Evolutionary conservation across 305 asterid species (phyloP).

Genomic region (Ilex paraguariensis): DNA sequence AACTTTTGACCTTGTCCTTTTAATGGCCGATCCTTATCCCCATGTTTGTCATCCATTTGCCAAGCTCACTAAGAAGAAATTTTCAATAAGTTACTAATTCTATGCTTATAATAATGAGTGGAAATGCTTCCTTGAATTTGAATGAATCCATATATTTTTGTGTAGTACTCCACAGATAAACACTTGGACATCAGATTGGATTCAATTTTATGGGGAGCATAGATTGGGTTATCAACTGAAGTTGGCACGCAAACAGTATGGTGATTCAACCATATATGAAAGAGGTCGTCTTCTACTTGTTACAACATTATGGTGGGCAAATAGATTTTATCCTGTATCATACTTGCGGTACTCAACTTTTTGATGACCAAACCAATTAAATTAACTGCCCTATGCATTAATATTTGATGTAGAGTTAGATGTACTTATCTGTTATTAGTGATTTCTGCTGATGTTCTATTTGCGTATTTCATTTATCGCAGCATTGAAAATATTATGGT

Average conservation of each 20-base stretch:
- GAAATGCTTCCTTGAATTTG: no score
- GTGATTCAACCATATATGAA: slow-evolving; percentile 80
- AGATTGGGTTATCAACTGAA: slow-evolving; percentile 88
- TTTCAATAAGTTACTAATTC: no score
- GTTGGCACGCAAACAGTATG: slow-evolving; percentile 65
- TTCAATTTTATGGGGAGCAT: slow-evolving; percentile 79
- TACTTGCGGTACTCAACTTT: background rate
- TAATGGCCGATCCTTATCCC: no score
- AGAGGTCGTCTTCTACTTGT: slow-evolving; percentile 41
- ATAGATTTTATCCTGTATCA: background rate
- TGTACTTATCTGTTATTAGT: background rate
- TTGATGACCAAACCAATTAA: no score
- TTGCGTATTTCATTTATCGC: no score
- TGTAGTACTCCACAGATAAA: slow-evolving; percentile 97
- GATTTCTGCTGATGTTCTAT: no score
- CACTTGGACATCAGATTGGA: slow-evolving; percentile 88
- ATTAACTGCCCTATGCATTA: background rate
- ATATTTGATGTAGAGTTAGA: background rate
- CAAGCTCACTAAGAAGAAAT: no score
- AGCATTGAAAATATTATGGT: no score
- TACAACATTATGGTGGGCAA: background rate
- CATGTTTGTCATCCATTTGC: background rate
- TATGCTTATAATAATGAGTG: no score
- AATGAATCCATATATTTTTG: slow-evolving; percentile 4
- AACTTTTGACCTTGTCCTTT: no score